Conservation (phyloP, 164 flowering plant species). For the Euptelea pleiosperma region DNA sequence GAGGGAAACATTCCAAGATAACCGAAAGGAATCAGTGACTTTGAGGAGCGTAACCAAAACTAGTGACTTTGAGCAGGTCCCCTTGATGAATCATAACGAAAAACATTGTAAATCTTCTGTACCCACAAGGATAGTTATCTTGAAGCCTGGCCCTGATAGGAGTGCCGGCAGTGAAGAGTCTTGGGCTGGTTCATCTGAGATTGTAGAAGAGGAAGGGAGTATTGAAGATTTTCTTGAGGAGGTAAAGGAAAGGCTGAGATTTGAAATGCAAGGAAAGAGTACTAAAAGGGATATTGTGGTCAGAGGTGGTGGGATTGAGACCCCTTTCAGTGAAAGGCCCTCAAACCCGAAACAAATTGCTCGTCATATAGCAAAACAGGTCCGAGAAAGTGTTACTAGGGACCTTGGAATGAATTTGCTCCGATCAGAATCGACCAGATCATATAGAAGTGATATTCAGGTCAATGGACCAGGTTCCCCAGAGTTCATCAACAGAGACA, state of each 20-base stretch:
- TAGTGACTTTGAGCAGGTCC: conserved; percentile 31
- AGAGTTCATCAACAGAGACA: conserved; percentile 59
- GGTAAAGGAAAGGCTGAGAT: conserved; percentile 72
- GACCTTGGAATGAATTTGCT: conserved; percentile 50
- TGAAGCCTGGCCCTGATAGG: conserved; percentile 86
- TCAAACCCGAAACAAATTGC: conserved; percentile 59
- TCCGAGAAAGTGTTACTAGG: conserved; percentile 56
- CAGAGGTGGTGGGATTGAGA: conserved; percentile 70
- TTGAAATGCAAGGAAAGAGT: conserved; percentile 63
- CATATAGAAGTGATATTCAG: conserved; percentile 64
- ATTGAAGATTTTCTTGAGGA: conserved; percentile 88
- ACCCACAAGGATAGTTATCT: conserved; percentile 72
- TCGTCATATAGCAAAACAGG: conserved; percentile 54
- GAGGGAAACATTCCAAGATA: conserved; percentile 20
- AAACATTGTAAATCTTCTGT: conserved; percentile 29
- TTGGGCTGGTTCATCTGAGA: conserved; percentile 50
- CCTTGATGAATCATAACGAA: conserved; percentile 14
- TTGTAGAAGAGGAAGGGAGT: conserved; percentile 47
- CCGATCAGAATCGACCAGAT: conserved; percentile 79
- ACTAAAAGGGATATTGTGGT: conserved; percentile 35
- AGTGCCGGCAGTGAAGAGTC: conserved; percentile 44
- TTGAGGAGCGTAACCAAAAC: conserved; percentile 27
- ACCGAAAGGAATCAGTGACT: conserved; percentile 24
- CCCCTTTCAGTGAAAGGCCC: conserved; percentile 63
- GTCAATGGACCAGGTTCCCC: conserved; percentile 53